Base-by-base conservation (phyloP, 768 basidiomycete species). In the Trichaptum fuscoviolaceum region DNA sequence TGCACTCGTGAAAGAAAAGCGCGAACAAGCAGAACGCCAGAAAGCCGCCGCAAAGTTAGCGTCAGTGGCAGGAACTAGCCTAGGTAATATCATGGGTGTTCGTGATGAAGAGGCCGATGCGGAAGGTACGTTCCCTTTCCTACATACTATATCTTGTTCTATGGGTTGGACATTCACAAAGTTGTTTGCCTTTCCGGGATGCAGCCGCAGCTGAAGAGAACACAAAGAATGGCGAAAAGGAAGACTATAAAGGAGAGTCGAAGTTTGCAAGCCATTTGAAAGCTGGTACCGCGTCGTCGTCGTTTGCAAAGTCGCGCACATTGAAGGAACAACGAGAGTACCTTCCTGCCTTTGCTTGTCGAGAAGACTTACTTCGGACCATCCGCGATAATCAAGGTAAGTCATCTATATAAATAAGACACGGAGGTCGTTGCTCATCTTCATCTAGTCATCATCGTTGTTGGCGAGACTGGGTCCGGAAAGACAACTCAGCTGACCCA, bases 391-490 rank as follows among this genome's bases (percentile, higher is more conserved):
- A 98, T 73, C 97, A 99, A 87, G 95, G 95, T 90, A 64, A 62
- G 77, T 8, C 23, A n/a, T 9, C 18, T 6, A 25, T 36, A 36
- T 5, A 24, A 30, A 63, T 68, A 42, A 57, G 66, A 7, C 17
- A n/a, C 23, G 2, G 36, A 26, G 30, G 7, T 57, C 2, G 65
- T 15, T 52, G 20, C 66, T 63, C 63, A 63, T 24, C 60, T 17
- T 63, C 23, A 4, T 34, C 24, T 8, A 97, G 97, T 99, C 42
- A 82, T 92, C 61, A 87, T 99, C 66, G 94, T 99, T 52, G 92
- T 99, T 57, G 97, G 97, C n/a, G 97, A 99, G 78, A 99, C 97
- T n/a, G 97, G 97, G 10, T 99, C 96, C 0, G 97, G 97, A 7
- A 99, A 99, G 79, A 99, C 97, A 0, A 99, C 97, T 0, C 97